Conservation (phyloP, 2,329 filamentous ascomycete genomes). For the Cryphonectria naterciae region DNA sequence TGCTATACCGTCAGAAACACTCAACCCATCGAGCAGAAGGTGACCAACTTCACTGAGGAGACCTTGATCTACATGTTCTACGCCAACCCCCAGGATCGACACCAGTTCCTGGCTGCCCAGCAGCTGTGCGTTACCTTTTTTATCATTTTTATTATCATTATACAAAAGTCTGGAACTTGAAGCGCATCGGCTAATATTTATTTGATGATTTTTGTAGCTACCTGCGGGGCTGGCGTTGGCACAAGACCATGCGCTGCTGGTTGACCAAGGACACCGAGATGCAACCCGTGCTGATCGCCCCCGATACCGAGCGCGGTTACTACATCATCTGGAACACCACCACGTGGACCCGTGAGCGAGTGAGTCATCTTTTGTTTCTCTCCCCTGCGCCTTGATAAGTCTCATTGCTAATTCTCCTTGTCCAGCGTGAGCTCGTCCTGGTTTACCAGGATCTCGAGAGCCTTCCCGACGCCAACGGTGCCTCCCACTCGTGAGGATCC, state of each 20-base stretch:
- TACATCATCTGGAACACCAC: conserved; percentile 68
- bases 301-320: conserved; percentile 65
- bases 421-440: conserved; percentile 62
- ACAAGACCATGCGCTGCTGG: conserved; percentile 69
- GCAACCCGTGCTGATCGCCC: conserved; percentile 62
- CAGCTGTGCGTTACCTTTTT: conserved; percentile 59
- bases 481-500: conserved; percentile 17
- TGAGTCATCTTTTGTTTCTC: conserved; percentile 44
- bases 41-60: conserved; percentile 69
- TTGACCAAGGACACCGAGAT: conserved; percentile 70
- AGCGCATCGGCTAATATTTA: background rate
- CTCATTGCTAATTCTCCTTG: conserved; percentile 27
- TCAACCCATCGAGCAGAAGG: conserved; percentile 67
- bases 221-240: conserved; percentile 69
- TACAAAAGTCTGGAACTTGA: background rate
- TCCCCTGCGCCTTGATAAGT: background rate
- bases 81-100: conserved; percentile 64
- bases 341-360: conserved; percentile 66
- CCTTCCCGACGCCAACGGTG: conserved; percentile 31
- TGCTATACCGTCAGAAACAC: conserved; percentile 71
- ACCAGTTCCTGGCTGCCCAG: conserved; percentile 65
- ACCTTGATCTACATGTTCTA: conserved; percentile 73
- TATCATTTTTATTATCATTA: too few relatives aligned
- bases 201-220: conserved; percentile 46
- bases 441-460: conserved; percentile 66